These are phyloP conservation scores for Fomes fomentarius DNA, from an alignment of 1,284 basidiomycete genomes.

Conservation along the genomic window DNA sequence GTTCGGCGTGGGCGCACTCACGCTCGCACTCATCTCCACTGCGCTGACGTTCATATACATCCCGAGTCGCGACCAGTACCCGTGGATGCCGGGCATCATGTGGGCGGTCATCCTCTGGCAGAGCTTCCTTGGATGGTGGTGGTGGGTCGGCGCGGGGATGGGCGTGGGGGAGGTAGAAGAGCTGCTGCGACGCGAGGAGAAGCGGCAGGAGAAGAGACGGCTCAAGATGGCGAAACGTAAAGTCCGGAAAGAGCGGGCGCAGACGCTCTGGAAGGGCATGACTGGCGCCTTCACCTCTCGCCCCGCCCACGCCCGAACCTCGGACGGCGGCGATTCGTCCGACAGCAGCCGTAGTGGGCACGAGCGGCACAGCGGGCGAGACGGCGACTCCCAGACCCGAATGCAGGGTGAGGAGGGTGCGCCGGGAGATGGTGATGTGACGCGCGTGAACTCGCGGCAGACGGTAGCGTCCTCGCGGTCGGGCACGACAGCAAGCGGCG, in stretches of 20 bases:
- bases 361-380: background rate
- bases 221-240: conserved; percentile 41
- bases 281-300: conserved; percentile 37
- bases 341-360: conserved; percentile 8
- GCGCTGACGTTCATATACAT: conserved; percentile 88
- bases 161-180: conserved; percentile 66
- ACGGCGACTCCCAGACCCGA: no score
- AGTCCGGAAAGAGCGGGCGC: conserved; percentile 49
- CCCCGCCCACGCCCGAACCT: background rate
- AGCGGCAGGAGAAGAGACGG: conserved; percentile 52
- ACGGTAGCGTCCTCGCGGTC: conserved; percentile 14
- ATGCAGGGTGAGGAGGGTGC: no score
- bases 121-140: conserved; percentile 93
- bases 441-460: conserved; percentile 12
- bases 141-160: conserved; percentile 95
- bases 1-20: conserved; percentile 85
- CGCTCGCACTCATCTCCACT: conserved; percentile 79
- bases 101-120: conserved; percentile 93
- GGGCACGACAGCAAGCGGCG: conserved; percentile 3
- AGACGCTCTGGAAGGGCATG: conserved; percentile 57
- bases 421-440: background rate
- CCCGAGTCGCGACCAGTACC: conserved; percentile 76
- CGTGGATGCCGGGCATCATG: conserved; percentile 85
- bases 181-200: conserved; percentile 59
- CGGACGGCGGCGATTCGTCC: conserved; percentile 11